Evolutionary conservation across 345 rosid genomes (phyloP).

Genomic region (Ailanthus altissimus): DNA sequence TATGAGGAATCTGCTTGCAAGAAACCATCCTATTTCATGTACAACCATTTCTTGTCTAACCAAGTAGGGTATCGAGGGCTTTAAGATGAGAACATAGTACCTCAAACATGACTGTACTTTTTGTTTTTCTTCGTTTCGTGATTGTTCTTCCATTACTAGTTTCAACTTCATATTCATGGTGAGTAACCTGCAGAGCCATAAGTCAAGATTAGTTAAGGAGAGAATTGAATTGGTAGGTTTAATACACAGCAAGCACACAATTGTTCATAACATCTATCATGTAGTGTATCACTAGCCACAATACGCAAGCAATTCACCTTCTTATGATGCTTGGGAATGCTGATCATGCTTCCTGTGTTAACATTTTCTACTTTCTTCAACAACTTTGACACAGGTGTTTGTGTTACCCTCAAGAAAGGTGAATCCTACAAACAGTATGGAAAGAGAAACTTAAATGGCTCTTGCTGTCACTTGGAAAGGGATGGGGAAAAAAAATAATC

Average conservation of each 20-base stretch:
- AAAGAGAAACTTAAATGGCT: background rate
- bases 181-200: constrained; percentile 56
- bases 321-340: constrained; percentile 66
- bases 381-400: constrained; percentile 63
- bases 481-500: constrained; percentile 1
- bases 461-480: background rate
- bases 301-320: constrained; percentile 44
- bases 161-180: constrained; percentile 76
- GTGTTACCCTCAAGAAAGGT: constrained; percentile 43
- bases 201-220: constrained; percentile 3
- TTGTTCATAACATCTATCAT: background rate
- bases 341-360: constrained; percentile 48
- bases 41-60: background rate
- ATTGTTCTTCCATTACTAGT: constrained; percentile 58
- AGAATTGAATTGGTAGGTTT: background rate
- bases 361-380: constrained; percentile 52
- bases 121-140: constrained; percentile 70
- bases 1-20: background rate
- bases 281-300: background rate
- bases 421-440: constrained; percentile 47
- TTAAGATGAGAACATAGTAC: constrained; percentile 32
- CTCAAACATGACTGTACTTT: constrained; percentile 74
- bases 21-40: background rate
- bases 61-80: background rate
- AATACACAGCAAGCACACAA: constrained; percentile 9